Evolutionary conservation across 1,284 basidiomycete species (phyloP), one percentile per base, ranked within the genome.

Genomic region (Sporisorium sorghi): DNA sequence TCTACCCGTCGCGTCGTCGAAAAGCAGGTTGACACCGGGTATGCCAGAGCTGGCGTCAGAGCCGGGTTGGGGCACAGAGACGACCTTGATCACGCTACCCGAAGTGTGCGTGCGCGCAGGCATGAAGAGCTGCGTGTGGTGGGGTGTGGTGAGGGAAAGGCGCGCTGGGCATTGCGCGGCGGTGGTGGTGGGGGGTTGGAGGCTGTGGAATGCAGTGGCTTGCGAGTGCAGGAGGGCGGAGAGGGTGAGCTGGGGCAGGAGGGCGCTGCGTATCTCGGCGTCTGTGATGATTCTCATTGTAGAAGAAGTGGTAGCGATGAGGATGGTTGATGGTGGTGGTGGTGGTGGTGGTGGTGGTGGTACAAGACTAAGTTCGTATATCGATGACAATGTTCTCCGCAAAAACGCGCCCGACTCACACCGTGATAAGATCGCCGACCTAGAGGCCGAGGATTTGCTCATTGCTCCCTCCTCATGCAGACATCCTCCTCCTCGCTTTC

Each of bases 41-140:
- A 71, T 66, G 5, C 68, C 68, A 0, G 52, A 49, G 0, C 7
- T 5, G 11, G n/a, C 7, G 9, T 4, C 28, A 5, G 32, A 7
- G 15, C 3, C 14, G 4, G 54, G 35, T 4, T 0, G n/a, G 1
- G 69, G 69, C 1, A 72, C 63, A 3, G 51, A 53, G 19, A 72
- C 69, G 32, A 57, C 48, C 48, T 72, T 72, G 24, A 72, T 24
- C 1, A 72, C 63, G 19, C 35, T 51, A 1, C 14, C n/a, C 4
- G 28, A 9, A 2, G 54, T 35, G 12, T 37, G 8, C 14, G 53
- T 65, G 3, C 58, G 62, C 5, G 69, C 58, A 6, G 69, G 69
- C 69, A 72, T 66, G 17, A 72, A 66, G 9, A 72, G 56, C 49
- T 72, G 69, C 10, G 63, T 72, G 39, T 66, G 33, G 12, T 4